Evolutionary conservation across 495 filamentous ascomycete genomes (phyloP).

Genomic region (Neurospora sp.): DNA sequence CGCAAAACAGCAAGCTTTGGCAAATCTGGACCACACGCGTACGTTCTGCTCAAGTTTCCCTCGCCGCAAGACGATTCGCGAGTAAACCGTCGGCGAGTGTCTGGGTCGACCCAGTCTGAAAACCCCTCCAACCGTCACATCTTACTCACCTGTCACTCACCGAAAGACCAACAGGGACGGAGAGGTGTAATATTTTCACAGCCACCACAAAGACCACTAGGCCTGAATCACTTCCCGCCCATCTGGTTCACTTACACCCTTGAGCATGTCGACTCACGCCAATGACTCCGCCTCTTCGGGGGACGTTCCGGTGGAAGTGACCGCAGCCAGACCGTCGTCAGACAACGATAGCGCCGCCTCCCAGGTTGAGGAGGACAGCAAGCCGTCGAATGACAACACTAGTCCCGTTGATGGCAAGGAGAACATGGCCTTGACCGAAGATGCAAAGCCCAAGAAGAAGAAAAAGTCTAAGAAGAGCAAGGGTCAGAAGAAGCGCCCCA

Average conservation of each 20-base stretch:
- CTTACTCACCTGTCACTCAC: background rate
- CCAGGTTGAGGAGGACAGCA: background rate
- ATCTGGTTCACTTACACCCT: background rate
- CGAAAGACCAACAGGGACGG: background rate
- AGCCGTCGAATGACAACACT: background rate
- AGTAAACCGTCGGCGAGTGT: background rate
- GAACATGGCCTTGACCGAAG: background rate
- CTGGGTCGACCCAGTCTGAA: background rate
- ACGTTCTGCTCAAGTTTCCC: background rate
- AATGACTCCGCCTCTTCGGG: background rate
- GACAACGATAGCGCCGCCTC: background rate
- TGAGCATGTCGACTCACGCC: slow-evolving; percentile 3
- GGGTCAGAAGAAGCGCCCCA: slow-evolving; percentile 20
- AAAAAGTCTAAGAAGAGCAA: slow-evolving; percentile 22
- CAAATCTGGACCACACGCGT: background rate
- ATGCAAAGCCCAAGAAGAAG: slow-evolving; percentile 12
- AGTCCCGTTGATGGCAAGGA: background rate
- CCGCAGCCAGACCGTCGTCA: background rate
- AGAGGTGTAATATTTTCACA: slow-evolving; percentile 1
- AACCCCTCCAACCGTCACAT: background rate
- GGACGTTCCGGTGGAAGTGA: background rate
- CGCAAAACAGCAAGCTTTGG: background rate
- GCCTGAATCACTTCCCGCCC: background rate
- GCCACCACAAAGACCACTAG: background rate
- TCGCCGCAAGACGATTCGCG: background rate